These are phyloP conservation scores for Exophiala calicioides DNA, from an alignment of 2,329 filamentous ascomycete species.

Conservation along the genomic window DNA sequence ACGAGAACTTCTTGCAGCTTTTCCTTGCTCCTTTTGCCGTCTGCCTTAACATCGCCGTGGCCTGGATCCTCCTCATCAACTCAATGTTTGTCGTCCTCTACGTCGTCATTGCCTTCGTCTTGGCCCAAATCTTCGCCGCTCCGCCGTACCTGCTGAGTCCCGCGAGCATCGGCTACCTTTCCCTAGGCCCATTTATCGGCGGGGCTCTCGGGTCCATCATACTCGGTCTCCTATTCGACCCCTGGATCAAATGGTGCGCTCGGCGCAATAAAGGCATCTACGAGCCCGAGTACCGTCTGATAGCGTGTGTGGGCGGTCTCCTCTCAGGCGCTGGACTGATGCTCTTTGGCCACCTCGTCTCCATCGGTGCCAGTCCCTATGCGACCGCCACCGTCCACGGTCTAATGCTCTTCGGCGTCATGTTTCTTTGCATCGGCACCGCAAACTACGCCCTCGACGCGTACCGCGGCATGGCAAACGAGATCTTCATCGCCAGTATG, in stretches of 20 bases:
- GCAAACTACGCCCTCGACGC: slow-evolving; percentile 55
- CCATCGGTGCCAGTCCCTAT: slow-evolving; percentile 1
- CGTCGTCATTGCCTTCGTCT: slow-evolving; percentile 32
- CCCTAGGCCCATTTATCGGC: slow-evolving; percentile 18
- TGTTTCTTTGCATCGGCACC: slow-evolving; percentile 46
- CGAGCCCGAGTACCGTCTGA: slow-evolving; percentile 45
- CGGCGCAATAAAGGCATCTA: slow-evolving; percentile 45
- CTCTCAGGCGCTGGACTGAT: slow-evolving; percentile 53
- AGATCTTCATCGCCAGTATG: slow-evolving; percentile 49
- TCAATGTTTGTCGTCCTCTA: slow-evolving; percentile 19
- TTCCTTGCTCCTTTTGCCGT: slow-evolving; percentile 35
- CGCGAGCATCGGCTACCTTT: slow-evolving; percentile 32
- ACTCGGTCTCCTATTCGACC: slow-evolving; percentile 38
- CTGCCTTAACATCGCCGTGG: slow-evolving; percentile 33
- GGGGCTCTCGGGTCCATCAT: slow-evolving; percentile 38
- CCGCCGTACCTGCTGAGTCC: slow-evolving; percentile 36
- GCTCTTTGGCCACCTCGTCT: slow-evolving; percentile 35
- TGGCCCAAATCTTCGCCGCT: slow-evolving; percentile 34
- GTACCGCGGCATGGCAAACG: slow-evolving; percentile 46
- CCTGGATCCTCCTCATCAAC: slow-evolving; percentile 33
- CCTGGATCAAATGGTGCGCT: slow-evolving; percentile 40
- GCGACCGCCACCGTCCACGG: slow-evolving; percentile 20
- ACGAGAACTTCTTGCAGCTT: slow-evolving; percentile 29
- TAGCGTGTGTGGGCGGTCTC: slow-evolving; percentile 39
- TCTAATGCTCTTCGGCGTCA: slow-evolving; percentile 21